Evolutionary conservation across 1,284 basidiomycete species (phyloP).

Genomic region (Caloboletus firmus): DNA sequence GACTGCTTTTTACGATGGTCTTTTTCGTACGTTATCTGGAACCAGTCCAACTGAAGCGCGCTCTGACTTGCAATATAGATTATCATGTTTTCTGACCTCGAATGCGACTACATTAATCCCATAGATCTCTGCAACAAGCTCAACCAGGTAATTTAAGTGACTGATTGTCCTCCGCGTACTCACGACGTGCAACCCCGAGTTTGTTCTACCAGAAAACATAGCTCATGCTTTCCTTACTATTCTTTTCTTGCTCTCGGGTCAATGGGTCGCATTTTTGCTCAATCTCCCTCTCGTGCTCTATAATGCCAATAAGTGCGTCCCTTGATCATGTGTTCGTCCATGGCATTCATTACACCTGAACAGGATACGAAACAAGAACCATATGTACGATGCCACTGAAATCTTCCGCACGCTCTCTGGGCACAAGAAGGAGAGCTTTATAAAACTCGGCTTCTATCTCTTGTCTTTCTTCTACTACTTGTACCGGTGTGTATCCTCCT

Average conservation of each 20-base stretch:
- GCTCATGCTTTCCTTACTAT: constrained; percentile 90
- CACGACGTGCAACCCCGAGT: constrained; percentile 50
- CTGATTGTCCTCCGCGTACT: neutral
- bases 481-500: constrained; percentile 68
- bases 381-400: constrained; percentile 99
- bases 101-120: constrained; percentile 99
- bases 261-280: constrained; percentile 93
- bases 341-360: neutral
- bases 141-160: constrained; percentile 74
- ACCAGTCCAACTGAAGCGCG: neutral
- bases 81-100: constrained; percentile 99
- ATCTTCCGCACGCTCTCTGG: constrained; percentile 94
- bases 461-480: constrained; percentile 97
- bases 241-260: constrained; percentile 89
- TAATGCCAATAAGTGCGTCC: constrained; percentile 90
- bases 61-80: constrained; percentile 56
- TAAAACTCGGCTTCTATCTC: constrained; percentile 95
- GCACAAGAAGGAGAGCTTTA: constrained; percentile 97
- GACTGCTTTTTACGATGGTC: constrained; percentile 94
- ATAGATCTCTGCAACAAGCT: constrained; percentile 99
- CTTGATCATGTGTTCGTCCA: neutral
- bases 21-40: constrained; percentile 79
- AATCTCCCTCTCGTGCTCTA: constrained; percentile 89
- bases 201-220: constrained; percentile 95
- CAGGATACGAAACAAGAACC: constrained; percentile 91